Base-by-base conservation (phyloP, 345 rosid species). In the Nasturtium officinale region DNA sequence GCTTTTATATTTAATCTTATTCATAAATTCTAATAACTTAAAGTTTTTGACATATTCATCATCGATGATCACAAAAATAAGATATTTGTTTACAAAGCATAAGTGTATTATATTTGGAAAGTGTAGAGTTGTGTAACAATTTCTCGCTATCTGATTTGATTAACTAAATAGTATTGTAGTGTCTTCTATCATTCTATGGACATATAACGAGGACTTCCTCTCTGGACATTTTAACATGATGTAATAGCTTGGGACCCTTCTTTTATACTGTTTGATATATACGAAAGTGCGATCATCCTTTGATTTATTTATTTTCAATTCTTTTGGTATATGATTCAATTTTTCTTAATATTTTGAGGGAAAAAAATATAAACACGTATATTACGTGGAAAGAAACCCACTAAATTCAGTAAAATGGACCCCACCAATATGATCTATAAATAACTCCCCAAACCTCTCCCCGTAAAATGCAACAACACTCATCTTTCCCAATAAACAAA, bases 361-460 rank as follows among this genome's bases (percentile, higher is more conserved):
- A n/a, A n/a, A n/a, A n/a, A n/a, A n/a, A n/a, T n/a, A n/a, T n/a
- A 3, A 2, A 26, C 3, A 26, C n/a, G 64, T 53, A 53, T 23
- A 64, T 32, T 1, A 46, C 46, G 67, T 66, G 78, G 28, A 51
- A 50, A 23, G n/a, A 28, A 57, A 9, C 42, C 30, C 65, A 59
- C 70, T 20, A 12, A 20, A 48, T 18, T 13, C 67, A 50, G 37
- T 8, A 48, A 48, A 28, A 50, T 38, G 56, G 68, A 51, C 28
- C 62, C 73, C 55, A 67, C 17, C 9, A 57, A 26, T 20, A 67
- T 38, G 15, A 47, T 66, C 62, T 75, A 75, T 75, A 75, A 59
- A 67, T 75, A 75, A 67, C 13, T 11, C 55, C 71, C 35, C 67
- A 21, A 67, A 50, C 62, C 62, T 67, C 78, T 74, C 68, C 78